Percentiles rank a stretch among this genome's conserved stretches.
Conservation (phyloP, 1,139 yeast genomes). For the Suhomyces atakaporum region DNA sequence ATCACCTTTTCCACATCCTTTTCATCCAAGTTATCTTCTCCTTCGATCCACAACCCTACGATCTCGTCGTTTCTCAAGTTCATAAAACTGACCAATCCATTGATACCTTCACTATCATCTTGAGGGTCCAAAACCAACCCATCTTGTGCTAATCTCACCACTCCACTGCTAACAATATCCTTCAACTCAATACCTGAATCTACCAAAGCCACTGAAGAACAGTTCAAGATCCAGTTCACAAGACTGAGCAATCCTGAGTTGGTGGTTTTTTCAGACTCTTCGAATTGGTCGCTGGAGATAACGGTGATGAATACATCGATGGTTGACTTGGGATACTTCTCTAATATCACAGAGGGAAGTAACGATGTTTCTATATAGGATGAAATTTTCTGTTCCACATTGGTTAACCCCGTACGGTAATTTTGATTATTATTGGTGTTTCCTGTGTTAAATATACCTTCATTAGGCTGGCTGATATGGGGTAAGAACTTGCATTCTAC, state of each 20-base stretch:
- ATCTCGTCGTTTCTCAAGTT: constrained; percentile 55
- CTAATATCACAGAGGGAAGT: constrained; percentile 62
- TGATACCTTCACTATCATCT: constrained; percentile 25
- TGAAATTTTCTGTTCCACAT: constrained; percentile 52
- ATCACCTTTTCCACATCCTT: constrained; percentile 31
- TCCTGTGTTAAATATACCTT: constrained; percentile 24
- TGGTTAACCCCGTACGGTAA: constrained; percentile 42
- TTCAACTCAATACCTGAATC: constrained; percentile 81
- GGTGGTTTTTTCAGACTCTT: constrained; percentile 22
- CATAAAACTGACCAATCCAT: constrained; percentile 53
- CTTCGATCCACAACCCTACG: constrained; percentile 59
- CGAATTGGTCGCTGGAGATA: constrained; percentile 40
- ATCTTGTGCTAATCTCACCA: constrained; percentile 31
- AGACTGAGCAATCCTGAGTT: constrained; percentile 41
- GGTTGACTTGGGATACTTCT: constrained; percentile 85
- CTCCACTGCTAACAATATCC: constrained; percentile 78
- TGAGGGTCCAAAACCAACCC: constrained; percentile 23
- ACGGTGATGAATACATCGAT: constrained; percentile 78
- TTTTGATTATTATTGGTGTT: constrained; percentile 30
- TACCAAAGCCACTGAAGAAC: constrained; percentile 71
- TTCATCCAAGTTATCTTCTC: constrained; percentile 33
- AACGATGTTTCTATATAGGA: constrained; percentile 60
- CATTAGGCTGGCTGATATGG: constrained; percentile 46
- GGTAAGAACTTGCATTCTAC: constrained; percentile 67
- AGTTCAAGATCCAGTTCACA: constrained; percentile 51